Evolutionary conservation across 768 basidiomycete genomes (phyloP), one percentile per base, ranked within the genome.

Genomic region (Crepidotus variabilis): DNA sequence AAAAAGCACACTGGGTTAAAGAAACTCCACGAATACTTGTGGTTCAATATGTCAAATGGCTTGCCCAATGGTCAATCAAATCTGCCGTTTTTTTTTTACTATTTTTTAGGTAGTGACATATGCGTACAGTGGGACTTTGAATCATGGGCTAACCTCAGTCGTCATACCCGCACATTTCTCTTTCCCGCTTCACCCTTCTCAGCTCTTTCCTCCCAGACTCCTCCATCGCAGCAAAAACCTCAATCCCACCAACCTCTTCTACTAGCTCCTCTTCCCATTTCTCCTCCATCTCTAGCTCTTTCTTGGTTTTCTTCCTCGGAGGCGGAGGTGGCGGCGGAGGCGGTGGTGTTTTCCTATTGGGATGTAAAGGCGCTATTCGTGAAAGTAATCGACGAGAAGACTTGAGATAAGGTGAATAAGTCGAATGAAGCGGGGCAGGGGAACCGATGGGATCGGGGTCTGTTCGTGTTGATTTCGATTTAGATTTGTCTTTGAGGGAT

Each of bases 251-350:
- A 2, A 88, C 73, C 45, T 76, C 83, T 59, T 92, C 90, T 22
- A 87, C 75, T 56, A 92, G 70, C 71, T 92, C 89, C 67, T 88
- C 83, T 65, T 91, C 89, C 80, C 90, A 90, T 63, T 78, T 80
- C 67, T 92, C 90, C 70, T 92, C 90, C 64, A 81, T 70, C 63
- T 85, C 81, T 21, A 88, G 69, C 70, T 89, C 83, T 67, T 91
- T 92, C 76, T 90, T 90, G 51, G 83, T 85, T 75, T 92, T 92
- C 72, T 85, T 88, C 59, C 78, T 82, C 47, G 85, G 84, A 4
- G 88, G 87, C 0, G 84, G 84, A 3, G 83, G 82, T 0, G 90
- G 90, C 1, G 75, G 78, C 0, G 87, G 86, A 0, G 87, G 89
- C 0, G 90, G 89, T 0, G 90, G 90, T 1, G 87, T 82, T 13